Conservation (phyloP, 495 filamentous ascomycete species). For the Bryoglossum gracile region DNA sequence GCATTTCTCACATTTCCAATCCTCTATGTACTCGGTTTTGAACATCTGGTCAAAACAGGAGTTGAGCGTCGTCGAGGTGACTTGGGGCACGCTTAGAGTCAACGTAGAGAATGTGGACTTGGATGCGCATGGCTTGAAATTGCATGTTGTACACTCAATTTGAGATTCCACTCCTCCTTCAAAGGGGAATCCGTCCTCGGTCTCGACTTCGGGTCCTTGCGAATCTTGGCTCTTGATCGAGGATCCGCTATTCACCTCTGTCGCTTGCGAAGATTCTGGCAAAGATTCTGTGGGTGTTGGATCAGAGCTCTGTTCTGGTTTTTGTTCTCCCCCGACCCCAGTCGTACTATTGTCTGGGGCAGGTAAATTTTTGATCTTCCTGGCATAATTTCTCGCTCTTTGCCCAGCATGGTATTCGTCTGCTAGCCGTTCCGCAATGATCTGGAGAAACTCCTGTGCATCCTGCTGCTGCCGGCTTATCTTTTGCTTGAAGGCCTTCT, state of each 20-base stretch:
- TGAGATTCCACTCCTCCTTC: conserved; percentile 84
- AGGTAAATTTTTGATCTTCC: conserved; percentile 3
- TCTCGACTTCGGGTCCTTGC: neutral
- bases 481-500: conserved; percentile 77
- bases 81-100: conserved; percentile 84
- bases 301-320: neutral
- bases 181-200: conserved; percentile 73
- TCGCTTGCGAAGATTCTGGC: neutral
- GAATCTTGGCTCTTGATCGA: neutral
- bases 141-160: conserved; percentile 84
- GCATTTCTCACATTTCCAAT: conserved; percentile 91
- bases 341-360: neutral
- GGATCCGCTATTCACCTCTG: neutral
- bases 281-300: neutral
- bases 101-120: conserved; percentile 84
- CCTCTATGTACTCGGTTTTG: conserved; percentile 92
- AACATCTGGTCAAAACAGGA: conserved; percentile 86
- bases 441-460: conserved; percentile 95
- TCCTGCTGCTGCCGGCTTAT: conserved; percentile 96
- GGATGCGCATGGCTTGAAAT: conserved; percentile 77
- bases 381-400: conserved; percentile 49
- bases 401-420: conserved; percentile 88
- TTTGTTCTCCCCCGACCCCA: neutral
- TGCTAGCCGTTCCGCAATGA: conserved; percentile 82
- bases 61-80: conserved; percentile 40